Evolutionary conservation across 306 rosid species (phyloP).

Genomic region (Rosa multiflora): DNA sequence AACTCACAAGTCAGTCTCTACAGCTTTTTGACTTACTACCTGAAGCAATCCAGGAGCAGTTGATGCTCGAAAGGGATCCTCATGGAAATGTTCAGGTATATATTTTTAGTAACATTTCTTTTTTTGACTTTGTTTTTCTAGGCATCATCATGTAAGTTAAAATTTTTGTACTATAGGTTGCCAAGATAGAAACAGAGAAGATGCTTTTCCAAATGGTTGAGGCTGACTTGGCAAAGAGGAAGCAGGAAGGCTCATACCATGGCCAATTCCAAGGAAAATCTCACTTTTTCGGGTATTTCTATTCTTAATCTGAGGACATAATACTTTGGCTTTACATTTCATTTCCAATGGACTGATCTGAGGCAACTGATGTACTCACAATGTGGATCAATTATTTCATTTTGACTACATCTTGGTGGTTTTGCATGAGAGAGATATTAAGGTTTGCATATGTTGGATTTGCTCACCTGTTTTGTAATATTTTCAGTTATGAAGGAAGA

Average conservation of each 20-base stretch:
- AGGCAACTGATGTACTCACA: neutral
- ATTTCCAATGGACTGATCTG: neutral
- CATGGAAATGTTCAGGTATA: constrained; percentile 98
- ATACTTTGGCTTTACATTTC: neutral
- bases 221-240: constrained; percentile 86
- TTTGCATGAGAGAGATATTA: neutral
- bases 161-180: constrained; percentile 58
- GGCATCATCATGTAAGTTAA: constrained; percentile 8
- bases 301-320: neutral
- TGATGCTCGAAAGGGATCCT: constrained; percentile 99
- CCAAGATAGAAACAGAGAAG: constrained; percentile 98
- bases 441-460: neutral
- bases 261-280: constrained; percentile 81
- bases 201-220: constrained; percentile 99
- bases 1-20: constrained; percentile 76
- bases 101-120: constrained; percentile 23
- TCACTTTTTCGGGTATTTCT: constrained; percentile 92
- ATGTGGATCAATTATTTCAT: neutral
- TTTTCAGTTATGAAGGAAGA: constrained; percentile 86
- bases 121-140: constrained; percentile 14
- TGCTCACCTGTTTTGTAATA: constrained; percentile 18
- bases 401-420: neutral
- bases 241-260: constrained; percentile 63
- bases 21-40: constrained; percentile 89
- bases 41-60: constrained; percentile 93